Base-by-base conservation (phyloP, 208 protist species). In the Lotmaria passim region DNA sequence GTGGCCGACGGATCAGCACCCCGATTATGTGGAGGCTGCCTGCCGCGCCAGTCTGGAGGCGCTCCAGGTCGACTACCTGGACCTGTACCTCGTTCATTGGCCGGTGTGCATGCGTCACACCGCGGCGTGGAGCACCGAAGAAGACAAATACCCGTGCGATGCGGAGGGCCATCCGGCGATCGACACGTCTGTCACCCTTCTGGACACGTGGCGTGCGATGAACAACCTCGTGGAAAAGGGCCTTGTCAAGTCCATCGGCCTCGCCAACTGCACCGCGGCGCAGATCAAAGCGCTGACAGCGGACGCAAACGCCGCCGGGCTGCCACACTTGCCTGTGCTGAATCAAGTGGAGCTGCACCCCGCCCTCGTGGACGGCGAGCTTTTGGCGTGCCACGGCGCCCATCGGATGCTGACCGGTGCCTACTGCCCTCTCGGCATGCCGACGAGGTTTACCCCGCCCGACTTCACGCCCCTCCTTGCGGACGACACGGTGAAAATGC, bases 11-110 rank as follows among this genome's bases (percentile, higher is more conserved):
- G 93, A 96, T 61, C 97, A 99, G 72, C 85, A 91, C 57, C 86
- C 84, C 19, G 81, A 96, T 59, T 39, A 93, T 69, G 96, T 99
- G 4, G 82, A 90, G 72, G 61, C 73, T 26, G 93, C 93, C 17
- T 97, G 90, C 78, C 70, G 85, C n/a, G 70, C 91, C 57, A 91
- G 83, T 17, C 68, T 98, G 39, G 63, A 38, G 26, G 83, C 94
- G 31, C 78, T 98, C 19, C 65, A 74, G 33, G 57, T 98, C 0
- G 91, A 95, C 55, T 97, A 98, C 68, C 70, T 98, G 15, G 96
- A 98, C 74, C 71, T 98, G 15, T 98, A 95, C 60, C 81, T 98
- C 21, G 88, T 98, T 41, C 96, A 98, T 75, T 98, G 94, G 93
- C 96, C 96, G 0, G 78, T 98, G 36, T 86, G 82, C 64, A 90